These are phyloP conservation scores for Poteriospumella lacustris DNA, from an alignment of 108 stramenopile species.

Conservation along the genomic window DNA sequence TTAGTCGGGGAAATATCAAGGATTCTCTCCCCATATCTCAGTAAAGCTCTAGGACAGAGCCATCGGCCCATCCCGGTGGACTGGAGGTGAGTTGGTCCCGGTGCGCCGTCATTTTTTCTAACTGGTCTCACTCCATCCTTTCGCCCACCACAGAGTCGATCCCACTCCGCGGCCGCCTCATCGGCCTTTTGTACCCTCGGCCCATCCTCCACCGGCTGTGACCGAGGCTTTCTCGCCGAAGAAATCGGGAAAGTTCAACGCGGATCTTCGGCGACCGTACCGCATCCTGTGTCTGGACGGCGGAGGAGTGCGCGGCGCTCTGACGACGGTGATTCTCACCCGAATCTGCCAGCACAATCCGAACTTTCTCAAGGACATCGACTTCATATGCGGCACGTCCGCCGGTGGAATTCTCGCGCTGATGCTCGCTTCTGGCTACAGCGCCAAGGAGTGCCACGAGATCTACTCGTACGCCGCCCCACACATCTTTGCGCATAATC, in stretches of 20 bases:
- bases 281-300: constrained; percentile 34
- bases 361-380: constrained; percentile 17
- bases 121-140: neutral
- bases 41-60: neutral
- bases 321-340: constrained; percentile 17
- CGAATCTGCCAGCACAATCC: constrained; percentile 28
- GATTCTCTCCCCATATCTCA: neutral
- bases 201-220: neutral
- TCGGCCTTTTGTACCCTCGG: neutral
- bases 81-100: neutral
- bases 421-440: constrained; percentile 23
- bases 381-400: constrained; percentile 28
- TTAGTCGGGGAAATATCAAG: neutral
- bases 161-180: neutral
- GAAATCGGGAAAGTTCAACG: neutral
- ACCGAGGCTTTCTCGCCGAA: too few species aligned
- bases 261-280: neutral
- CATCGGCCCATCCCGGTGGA: neutral
- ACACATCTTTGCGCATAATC: constrained; percentile 18
- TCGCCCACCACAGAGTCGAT: neutral
- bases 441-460: neutral
- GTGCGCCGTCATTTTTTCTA: neutral
- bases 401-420: constrained; percentile 25
- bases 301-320: constrained; percentile 30
- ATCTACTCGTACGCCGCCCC: constrained; percentile 10